These are phyloP conservation scores for Pestalotiopsis sp. DNA, from an alignment of 2,329 filamentous ascomycete genomes.

Conservation along the genomic window DNA sequence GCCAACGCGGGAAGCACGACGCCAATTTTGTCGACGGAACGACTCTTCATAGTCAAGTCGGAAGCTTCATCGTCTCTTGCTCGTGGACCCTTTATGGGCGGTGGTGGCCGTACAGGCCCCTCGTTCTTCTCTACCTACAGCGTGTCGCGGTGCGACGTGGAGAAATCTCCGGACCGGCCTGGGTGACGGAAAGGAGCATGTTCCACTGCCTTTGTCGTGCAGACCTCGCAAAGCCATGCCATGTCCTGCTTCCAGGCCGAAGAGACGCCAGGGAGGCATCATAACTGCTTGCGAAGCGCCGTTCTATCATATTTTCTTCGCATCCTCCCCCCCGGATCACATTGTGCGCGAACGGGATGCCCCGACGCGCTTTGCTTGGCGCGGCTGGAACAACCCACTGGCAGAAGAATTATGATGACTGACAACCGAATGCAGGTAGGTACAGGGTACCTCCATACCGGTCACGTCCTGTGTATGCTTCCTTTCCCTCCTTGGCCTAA, in stretches of 20 bases:
- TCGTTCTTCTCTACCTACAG: neutral
- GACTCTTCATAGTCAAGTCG: neutral
- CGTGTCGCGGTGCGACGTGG: neutral
- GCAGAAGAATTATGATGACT: constrained; percentile 1
- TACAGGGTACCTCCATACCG: constrained; percentile 6
- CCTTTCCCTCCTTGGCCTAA: neutral
- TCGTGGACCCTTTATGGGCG: neutral
- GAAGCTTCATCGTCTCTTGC: neutral
- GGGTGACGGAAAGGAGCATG: constrained; percentile 13
- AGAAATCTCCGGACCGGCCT: constrained; percentile 14
- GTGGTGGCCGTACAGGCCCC: neutral
- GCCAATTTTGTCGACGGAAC: neutral
- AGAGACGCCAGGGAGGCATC: neutral
- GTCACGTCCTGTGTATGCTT: neutral
- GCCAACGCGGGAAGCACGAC: neutral
- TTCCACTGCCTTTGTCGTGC: constrained; percentile 3
- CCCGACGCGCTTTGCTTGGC: constrained; percentile 13
- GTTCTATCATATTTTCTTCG: constrained; percentile 1
- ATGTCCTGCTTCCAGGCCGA: constrained; percentile 6
- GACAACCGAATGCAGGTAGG: constrained; percentile 2
- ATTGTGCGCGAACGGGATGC: constrained; percentile 4
- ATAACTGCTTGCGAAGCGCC: neutral
- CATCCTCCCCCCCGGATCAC: neutral
- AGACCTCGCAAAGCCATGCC: constrained; percentile 5
- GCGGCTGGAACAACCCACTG: constrained; percentile 12